These are phyloP conservation scores for Thamnidium elegans DNA, from an alignment of 192 early-diverging fungal species.

Conservation along the genomic window DNA sequence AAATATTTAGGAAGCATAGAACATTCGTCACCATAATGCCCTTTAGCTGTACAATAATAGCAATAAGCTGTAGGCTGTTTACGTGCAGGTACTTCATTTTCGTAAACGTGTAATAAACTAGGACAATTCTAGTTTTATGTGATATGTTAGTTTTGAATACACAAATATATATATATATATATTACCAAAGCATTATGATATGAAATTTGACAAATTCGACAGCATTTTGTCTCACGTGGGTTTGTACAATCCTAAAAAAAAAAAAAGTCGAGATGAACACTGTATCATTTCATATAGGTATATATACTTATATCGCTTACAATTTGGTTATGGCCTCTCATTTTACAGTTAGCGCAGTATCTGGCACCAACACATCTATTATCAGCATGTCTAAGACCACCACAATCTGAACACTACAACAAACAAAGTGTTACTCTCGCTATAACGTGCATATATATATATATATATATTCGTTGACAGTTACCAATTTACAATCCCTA, in stretches of 20 bases:
- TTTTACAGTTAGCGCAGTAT: neutral
- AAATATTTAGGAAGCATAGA: neutral
- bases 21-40: neutral
- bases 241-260: neutral
- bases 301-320: neutral
- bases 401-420: neutral
- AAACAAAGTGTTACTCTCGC: neutral
- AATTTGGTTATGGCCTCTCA: neutral
- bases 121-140: neutral
- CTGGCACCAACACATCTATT: neutral
- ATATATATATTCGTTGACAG: neutral
- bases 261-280: neutral
- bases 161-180: too few species aligned
- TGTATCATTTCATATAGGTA: too few species aligned
- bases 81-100: neutral
- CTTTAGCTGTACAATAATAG: neutral
- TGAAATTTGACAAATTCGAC: neutral
- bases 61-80: neutral
- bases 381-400: neutral
- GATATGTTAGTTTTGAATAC: neutral
- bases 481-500: neutral
- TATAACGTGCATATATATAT: neutral
- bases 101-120: slow-evolving; percentile 1
- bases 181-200: neutral
- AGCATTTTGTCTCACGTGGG: neutral